Evolutionary conservation across 768 basidiomycete species (phyloP), one percentile per base, ranked within the genome.

Genomic region (Tulasnella sp.): DNA sequence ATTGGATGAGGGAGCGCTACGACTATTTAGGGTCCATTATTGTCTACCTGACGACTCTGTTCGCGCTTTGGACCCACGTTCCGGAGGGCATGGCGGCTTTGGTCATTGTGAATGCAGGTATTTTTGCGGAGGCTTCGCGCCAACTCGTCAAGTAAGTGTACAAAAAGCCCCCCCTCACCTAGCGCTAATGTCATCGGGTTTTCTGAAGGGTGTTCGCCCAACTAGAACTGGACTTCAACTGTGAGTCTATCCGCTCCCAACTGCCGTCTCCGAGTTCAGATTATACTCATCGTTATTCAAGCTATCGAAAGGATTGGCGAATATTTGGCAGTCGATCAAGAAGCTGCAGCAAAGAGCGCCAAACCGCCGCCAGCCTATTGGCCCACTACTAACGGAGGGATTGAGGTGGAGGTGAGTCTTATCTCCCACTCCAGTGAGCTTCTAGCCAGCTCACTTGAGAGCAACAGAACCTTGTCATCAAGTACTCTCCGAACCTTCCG

Each of bases 21-120:
- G 92, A 93, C 81, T 91, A 91, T 11, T 86, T 93, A 26, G 91
- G 92, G 42, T 92, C 91, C 6, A 84, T 92, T 2, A 90, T 93
- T 37, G 91, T 93, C 0, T 91, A 89, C 81, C 82, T 88, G 18
- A 89, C 91, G 0, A 93, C 91, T 1, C 79, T 90, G n/a, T 91
- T 92, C 80, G 91, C 92, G 1, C 83, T 93, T 13, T 87, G 86
- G 85, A 86, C 84, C 79, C 87, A 86, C 2, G 86, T 91, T 13
- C 85, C 86, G 0, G 87, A 90, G 74, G 91, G 92, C 7, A 86
- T 88, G 9, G 87, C 91, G 9, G 92, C 91, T 1, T 86, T 93
- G 51, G 91, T 92, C 26, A 93, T 93, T 76, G 87, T 90, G 26
- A 88, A 92, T 84, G 87, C 92, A n/a, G 90, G 89, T 1, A 86